Conservation (phyloP, 129 eudicot genomes). For the Apium graveolens region DNA sequence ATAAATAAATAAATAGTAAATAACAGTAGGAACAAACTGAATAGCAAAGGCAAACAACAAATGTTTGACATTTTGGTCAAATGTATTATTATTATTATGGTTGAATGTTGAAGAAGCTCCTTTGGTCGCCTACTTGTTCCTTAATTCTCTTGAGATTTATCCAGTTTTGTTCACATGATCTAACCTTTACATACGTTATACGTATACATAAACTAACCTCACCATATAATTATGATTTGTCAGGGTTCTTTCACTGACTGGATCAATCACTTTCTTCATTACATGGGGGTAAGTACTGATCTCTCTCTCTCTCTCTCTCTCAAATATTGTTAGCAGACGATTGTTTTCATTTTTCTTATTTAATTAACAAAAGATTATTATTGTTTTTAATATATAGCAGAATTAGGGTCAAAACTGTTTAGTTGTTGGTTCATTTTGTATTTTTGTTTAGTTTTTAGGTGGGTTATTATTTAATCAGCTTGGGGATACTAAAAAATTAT, state of each 20-base stretch:
- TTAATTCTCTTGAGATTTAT: neutral
- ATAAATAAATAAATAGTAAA: neutral
- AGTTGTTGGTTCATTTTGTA: neutral
- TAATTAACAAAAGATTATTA: neutral
- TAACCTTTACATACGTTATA: neutral
- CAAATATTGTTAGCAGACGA: neutral
- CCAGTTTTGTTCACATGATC: neutral
- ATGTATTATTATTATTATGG: neutral
- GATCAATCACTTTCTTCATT: conserved; percentile 47
- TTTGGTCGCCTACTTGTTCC: neutral
- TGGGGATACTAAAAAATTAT: neutral
- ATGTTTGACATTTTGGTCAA: neutral
- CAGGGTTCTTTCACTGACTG: conserved; percentile 43
- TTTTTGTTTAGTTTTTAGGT: neutral
- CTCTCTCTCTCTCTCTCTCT: neutral
- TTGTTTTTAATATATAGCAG: neutral
- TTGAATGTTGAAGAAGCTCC: neutral
- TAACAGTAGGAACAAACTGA: too few species aligned
- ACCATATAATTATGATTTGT: conserved; percentile 25
- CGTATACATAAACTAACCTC: neutral
- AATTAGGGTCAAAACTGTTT: neutral
- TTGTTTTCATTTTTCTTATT: neutral
- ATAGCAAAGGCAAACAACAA: neutral
- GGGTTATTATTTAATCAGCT: neutral
- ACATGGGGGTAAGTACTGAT: conserved; percentile 53